A percentile compares a stretch with the other conserved stretches of the same genome.
Conservation (phyloP, 352 stramenopile genomes). For the Phytophthora syringae region DNA sequence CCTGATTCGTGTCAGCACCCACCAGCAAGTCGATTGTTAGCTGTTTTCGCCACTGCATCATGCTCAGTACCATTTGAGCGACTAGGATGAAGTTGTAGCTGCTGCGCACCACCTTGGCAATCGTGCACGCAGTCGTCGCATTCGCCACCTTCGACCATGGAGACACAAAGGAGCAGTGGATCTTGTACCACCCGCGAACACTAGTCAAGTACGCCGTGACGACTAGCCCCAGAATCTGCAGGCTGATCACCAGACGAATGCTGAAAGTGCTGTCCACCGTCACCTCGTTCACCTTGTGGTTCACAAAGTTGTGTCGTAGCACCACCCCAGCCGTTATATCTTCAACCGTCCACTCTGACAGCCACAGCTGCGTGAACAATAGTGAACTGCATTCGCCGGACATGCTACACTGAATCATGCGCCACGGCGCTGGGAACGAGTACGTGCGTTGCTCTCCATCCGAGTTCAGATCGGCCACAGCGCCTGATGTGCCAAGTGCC, state of each 20-base stretch:
- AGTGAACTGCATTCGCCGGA: slow-evolving; percentile 47
- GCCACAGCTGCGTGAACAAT: slow-evolving; percentile 48
- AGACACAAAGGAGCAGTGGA: slow-evolving; percentile 24
- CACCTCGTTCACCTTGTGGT: slow-evolving; percentile 49
- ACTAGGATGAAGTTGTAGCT: slow-evolving; percentile 51
- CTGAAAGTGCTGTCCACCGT: slow-evolving; percentile 46
- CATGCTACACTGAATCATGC: slow-evolving; percentile 49
- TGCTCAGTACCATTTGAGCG: slow-evolving; percentile 40
- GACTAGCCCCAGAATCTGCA: slow-evolving; percentile 44
- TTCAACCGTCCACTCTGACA: slow-evolving; percentile 41
- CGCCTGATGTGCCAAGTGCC: slow-evolving; percentile 37
- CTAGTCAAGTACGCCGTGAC: slow-evolving; percentile 45
- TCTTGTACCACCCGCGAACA: slow-evolving; percentile 33
- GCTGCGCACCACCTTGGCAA: slow-evolving; percentile 47
- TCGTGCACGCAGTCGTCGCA: slow-evolving; percentile 41
- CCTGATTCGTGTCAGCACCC: slow-evolving; percentile 33
- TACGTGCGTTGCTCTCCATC: slow-evolving; percentile 23
- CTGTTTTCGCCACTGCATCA: slow-evolving; percentile 43
- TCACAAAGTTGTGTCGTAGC: slow-evolving; percentile 51
- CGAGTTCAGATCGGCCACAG: slow-evolving; percentile 26
- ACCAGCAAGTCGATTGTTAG: slow-evolving; percentile 49
- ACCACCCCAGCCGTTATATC: slow-evolving; percentile 9
- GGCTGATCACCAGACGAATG: slow-evolving; percentile 37
- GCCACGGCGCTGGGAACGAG: slow-evolving; percentile 45
- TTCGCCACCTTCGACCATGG: slow-evolving; percentile 31